These are phyloP conservation scores for Millerago galiae DNA, from an alignment of 805 yeast genomes.

Conservation along the genomic window DNA sequence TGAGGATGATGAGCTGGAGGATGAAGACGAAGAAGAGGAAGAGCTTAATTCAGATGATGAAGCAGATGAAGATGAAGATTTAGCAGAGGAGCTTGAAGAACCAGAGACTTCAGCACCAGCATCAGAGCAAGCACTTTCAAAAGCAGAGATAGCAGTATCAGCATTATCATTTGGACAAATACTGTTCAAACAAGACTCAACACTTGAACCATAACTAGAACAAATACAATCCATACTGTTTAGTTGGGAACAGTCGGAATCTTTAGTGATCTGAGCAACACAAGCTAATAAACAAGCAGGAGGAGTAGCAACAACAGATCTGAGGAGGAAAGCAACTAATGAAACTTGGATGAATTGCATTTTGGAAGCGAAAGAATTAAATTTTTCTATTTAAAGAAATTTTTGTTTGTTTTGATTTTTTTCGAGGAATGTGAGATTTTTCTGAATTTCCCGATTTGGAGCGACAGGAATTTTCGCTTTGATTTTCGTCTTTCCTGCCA, in stretches of 20 bases:
- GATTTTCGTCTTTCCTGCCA: too few species aligned
- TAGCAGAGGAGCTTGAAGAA: slow-evolving; percentile 2
- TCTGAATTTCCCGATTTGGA: too few species aligned
- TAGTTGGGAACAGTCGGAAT: slow-evolving; percentile 49
- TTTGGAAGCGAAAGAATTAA: background rate
- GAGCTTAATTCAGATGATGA: slow-evolving; percentile 7
- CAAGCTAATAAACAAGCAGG: slow-evolving; percentile 93
- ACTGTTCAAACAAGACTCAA: slow-evolving; percentile 56
- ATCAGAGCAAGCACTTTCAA: slow-evolving; percentile 48
- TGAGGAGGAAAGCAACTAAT: slow-evolving; percentile 15
- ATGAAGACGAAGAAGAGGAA: slow-evolving; percentile 7
- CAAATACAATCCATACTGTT: slow-evolving; percentile 68
- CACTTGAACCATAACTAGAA: slow-evolving; percentile 41
- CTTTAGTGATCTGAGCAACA: slow-evolving; percentile 62
- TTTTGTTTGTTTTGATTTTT: too few species aligned
- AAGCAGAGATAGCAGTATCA: slow-evolving; percentile 52
- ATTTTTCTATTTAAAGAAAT: too few species aligned
- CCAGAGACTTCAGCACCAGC: slow-evolving; percentile 27
- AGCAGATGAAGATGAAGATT: slow-evolving; percentile 6
- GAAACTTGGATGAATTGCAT: slow-evolving; percentile 5
- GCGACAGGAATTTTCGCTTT: too few species aligned
- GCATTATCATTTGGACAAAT: slow-evolving; percentile 64
- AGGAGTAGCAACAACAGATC: slow-evolving; percentile 50
- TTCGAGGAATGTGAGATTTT: background rate
- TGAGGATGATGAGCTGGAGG: slow-evolving; percentile 9